Conservation (phyloP, 2,329 filamentous ascomycete genomes). For the Helotiales sp. region DNA sequence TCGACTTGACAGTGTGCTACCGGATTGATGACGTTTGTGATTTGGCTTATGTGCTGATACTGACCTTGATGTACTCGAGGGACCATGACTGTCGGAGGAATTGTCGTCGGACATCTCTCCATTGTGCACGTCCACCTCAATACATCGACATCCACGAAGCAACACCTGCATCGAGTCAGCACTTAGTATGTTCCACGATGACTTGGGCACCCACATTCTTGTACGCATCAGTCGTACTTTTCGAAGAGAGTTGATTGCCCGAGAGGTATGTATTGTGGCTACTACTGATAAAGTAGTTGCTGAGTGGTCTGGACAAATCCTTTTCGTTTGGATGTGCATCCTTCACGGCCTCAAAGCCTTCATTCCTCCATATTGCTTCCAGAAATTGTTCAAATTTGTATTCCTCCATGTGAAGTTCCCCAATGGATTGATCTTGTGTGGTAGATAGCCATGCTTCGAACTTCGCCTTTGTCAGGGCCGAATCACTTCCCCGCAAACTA, state of each 20-base stretch:
- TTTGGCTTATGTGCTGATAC: constrained; percentile 39
- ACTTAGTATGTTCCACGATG: neutral
- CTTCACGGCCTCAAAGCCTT: constrained; percentile 31
- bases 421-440: constrained; percentile 42
- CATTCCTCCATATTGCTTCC: constrained; percentile 30
- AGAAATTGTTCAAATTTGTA: constrained; percentile 37
- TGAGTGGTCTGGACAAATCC: constrained; percentile 35
- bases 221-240: constrained; percentile 74
- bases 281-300: constrained; percentile 89
- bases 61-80: constrained; percentile 6
- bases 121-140: constrained; percentile 96
- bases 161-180: constrained; percentile 55
- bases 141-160: constrained; percentile 77
- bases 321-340: constrained; percentile 22
- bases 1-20: constrained; percentile 35
- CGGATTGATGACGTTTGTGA: constrained; percentile 41
- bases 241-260: constrained; percentile 81
- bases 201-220: constrained; percentile 57
- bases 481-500: constrained; percentile 39
- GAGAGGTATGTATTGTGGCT: constrained; percentile 94
- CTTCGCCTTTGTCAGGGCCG: constrained; percentile 38
- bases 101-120: constrained; percentile 49
- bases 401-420: constrained; percentile 25
- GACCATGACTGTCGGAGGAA: constrained; percentile 18
- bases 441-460: constrained; percentile 51